Percentiles rank a stretch among this genome's conserved stretches.
phyloP scores from a whole-genome alignment of 495 filamentous ascomycete species.

The Xylaria castorea region DNA sequence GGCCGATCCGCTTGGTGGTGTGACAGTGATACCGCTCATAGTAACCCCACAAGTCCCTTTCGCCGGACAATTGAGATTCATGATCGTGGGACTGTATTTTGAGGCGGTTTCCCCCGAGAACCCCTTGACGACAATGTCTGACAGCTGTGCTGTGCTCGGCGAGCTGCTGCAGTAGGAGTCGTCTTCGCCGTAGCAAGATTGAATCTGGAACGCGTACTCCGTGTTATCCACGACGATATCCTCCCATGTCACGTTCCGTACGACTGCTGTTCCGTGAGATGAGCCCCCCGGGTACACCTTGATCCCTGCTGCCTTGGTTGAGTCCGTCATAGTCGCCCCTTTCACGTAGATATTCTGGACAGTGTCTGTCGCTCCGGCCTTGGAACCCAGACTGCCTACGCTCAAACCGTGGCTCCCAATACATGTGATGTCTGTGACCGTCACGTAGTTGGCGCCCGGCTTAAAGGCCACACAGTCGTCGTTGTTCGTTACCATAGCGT shows the following conservation, averaged over 20 bases:
- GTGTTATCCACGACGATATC: slow-evolving; percentile 46
- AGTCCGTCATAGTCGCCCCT: slow-evolving; percentile 50
- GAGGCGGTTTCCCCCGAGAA: slow-evolving; percentile 51
- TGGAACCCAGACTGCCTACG: slow-evolving; percentile 48
- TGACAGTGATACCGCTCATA: slow-evolving; percentile 44
- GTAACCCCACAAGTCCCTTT: slow-evolving; percentile 49
- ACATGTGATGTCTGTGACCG: slow-evolving; percentile 47
- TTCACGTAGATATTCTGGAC: slow-evolving; percentile 51
- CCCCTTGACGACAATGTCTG: slow-evolving; percentile 44
- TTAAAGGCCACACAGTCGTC: slow-evolving; percentile 57
- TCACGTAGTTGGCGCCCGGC: slow-evolving; percentile 48
- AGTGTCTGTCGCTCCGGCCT: slow-evolving; percentile 34
- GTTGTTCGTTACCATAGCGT: slow-evolving; percentile 49
- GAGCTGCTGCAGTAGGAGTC: slow-evolving; percentile 47
- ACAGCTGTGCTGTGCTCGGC: slow-evolving; percentile 46
- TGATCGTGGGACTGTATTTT: slow-evolving; percentile 48
- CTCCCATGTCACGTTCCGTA: slow-evolving; percentile 52
- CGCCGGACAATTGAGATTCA: slow-evolving; percentile 50
- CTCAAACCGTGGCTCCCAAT: slow-evolving; percentile 53
- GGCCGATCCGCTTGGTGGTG: slow-evolving; percentile 42
- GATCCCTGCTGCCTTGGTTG: slow-evolving; percentile 53
- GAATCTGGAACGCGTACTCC: slow-evolving; percentile 57
- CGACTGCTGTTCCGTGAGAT: slow-evolving; percentile 44
- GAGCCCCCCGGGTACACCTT: slow-evolving; percentile 50
- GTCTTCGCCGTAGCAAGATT: slow-evolving; percentile 55